Percentiles rank a stretch among this genome's conserved stretches.
Conservation (phyloP, 2,329 filamentous ascomycete genomes). For the Ambrosiella beaveri region DNA sequence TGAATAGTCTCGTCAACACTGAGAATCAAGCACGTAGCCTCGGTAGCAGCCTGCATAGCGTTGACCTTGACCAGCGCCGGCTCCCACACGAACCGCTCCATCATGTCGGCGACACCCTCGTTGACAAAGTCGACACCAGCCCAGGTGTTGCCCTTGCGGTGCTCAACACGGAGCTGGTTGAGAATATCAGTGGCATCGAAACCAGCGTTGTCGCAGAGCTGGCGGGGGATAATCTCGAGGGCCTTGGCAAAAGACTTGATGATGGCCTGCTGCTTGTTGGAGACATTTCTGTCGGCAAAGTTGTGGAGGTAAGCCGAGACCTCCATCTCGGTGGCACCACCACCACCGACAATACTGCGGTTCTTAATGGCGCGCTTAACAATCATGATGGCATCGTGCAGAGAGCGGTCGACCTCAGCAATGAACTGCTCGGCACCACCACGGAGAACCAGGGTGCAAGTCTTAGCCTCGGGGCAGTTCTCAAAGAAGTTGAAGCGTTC, state of each 20-base stretch:
- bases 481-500: slow-evolving; percentile 99
- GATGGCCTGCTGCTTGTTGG: slow-evolving; percentile 89
- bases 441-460: slow-evolving; percentile 85
- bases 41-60: slow-evolving; percentile 86
- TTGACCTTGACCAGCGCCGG: slow-evolving; percentile 92
- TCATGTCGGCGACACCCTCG: slow-evolving; percentile 86
- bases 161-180: slow-evolving; percentile 89
- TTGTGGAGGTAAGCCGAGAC: slow-evolving; percentile 82
- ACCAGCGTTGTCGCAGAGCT: slow-evolving; percentile 95
- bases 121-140: slow-evolving; percentile 88
- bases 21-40: slow-evolving; percentile 87
- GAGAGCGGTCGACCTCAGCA: slow-evolving; percentile 88
- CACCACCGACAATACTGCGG: slow-evolving; percentile 83
- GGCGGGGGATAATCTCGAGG: slow-evolving; percentile 86
- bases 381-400: slow-evolving; percentile 99
- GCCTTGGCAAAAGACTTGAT: slow-evolving; percentile 98
- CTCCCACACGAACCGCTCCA: slow-evolving; percentile 95
- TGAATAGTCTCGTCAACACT: slow-evolving; percentile 96
- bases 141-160: slow-evolving; percentile 84
- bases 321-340: slow-evolving; percentile 93
- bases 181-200: slow-evolving; percentile 97
- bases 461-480: slow-evolving; percentile 87
- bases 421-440: slow-evolving; percentile 98
- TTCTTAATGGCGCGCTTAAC: slow-evolving; percentile 97
- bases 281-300: slow-evolving; percentile 82